A percentile compares a stretch with the other conserved stretches of the same genome.
phyloP scores from a whole-genome alignment of 306 rosid genomes.

The Trifolium subterraneum region DNA sequence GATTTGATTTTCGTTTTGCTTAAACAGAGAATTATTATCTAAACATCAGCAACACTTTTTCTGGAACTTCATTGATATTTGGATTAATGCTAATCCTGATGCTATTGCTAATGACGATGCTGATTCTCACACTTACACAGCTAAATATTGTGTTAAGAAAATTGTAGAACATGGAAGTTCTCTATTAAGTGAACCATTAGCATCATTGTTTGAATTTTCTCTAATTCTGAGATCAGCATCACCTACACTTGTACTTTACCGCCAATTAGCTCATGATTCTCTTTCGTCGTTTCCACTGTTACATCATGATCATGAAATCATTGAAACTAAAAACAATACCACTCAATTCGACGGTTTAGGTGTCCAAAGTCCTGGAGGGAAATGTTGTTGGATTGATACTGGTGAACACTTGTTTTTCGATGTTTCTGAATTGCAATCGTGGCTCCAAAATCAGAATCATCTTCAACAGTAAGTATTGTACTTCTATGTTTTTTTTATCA shows the following conservation, averaged over 20 bases:
- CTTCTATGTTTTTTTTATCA: background rate
- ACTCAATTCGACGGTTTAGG: constrained; percentile 55
- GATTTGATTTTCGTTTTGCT: background rate
- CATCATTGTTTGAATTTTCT: constrained; percentile 81
- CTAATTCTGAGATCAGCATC: constrained; percentile 88
- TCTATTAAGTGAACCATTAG: constrained; percentile 68
- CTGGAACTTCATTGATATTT: constrained; percentile 81
- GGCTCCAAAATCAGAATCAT: constrained; percentile 58
- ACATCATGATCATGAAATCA: constrained; percentile 47
- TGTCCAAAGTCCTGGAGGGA: constrained; percentile 62
- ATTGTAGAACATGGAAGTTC: constrained; percentile 58
- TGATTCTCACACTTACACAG: constrained; percentile 38
- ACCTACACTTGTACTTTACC: constrained; percentile 80
- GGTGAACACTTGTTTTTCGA: constrained; percentile 72
- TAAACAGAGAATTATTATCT: constrained; percentile 74
- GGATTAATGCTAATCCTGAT: constrained; percentile 51
- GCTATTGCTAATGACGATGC: constrained; percentile 43
- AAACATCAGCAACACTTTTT: constrained; percentile 65
- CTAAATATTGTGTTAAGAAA: constrained; percentile 71
- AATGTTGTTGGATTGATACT: constrained; percentile 91
- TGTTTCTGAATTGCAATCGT: constrained; percentile 54
- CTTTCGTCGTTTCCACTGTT: constrained; percentile 77
- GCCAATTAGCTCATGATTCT: constrained; percentile 79
- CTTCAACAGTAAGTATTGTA: constrained; percentile 54
- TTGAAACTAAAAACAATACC: constrained; percentile 37